Conservation (phyloP, 305 asterid genomes). For the Plantago coronopus region DNA sequence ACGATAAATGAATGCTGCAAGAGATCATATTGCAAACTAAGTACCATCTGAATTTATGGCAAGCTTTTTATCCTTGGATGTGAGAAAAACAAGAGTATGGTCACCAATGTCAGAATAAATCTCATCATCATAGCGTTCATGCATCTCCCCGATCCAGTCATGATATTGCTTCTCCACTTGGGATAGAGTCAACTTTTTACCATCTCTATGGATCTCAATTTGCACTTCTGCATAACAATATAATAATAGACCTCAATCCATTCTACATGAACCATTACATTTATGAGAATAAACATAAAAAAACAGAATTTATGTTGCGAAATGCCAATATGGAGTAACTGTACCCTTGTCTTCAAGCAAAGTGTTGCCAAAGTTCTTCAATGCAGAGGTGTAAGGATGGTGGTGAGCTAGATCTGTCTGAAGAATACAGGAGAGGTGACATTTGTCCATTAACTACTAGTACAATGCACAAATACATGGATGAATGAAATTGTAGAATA, state of each 20-base stretch:
- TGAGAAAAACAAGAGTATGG: conserved; percentile 33
- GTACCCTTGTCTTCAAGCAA: conserved; percentile 43
- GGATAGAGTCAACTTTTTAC: conserved; percentile 36
- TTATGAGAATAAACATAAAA: background rate
- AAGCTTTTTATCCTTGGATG: conserved; percentile 42
- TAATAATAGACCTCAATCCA: conserved; percentile 10
- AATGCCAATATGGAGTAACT: background rate
- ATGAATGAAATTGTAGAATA: background rate
- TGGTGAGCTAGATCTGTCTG: conserved; percentile 73
- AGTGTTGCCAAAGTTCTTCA: conserved; percentile 59
- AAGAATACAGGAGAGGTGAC: conserved; percentile 12
- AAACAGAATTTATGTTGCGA: background rate
- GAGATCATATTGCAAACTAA: conserved; percentile 2
- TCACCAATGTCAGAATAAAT: conserved; percentile 48
- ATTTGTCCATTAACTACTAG: background rate
- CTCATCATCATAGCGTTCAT: conserved; percentile 58
- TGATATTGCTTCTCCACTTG: conserved; percentile 55
- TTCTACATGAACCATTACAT: background rate
- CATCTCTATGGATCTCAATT: conserved; percentile 42
- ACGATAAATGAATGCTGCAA: conserved; percentile 1
- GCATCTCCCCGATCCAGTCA: conserved; percentile 64
- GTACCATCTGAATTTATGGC: conserved; percentile 52
- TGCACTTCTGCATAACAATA: conserved; percentile 38
- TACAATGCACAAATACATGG: background rate
- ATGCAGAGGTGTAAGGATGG: conserved; percentile 56